These are phyloP conservation scores for Neurospora crassa DNA, from an alignment of 2,329 filamentous ascomycete genomes.

Conservation along the genomic window DNA sequence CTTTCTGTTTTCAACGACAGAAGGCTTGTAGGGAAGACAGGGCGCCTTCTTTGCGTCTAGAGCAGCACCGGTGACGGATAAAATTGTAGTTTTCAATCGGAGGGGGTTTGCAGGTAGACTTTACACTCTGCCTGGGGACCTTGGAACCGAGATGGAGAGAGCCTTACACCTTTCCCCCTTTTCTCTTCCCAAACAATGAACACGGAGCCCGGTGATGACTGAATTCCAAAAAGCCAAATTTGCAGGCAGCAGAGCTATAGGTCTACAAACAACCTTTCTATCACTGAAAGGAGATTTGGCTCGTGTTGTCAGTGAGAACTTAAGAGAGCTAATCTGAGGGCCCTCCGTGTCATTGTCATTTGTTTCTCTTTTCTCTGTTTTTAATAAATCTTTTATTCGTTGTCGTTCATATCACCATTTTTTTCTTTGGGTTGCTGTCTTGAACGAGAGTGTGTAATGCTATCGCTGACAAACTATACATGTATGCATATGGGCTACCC, in stretches of 20 bases:
- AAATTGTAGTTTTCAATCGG: slow-evolving; percentile 32
- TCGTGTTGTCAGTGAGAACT: slow-evolving; percentile 30
- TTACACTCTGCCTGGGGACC: neutral
- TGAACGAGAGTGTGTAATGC: neutral
- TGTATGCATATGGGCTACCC: neutral
- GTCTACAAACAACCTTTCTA: neutral
- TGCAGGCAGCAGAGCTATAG: slow-evolving; percentile 26
- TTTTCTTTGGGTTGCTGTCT: neutral
- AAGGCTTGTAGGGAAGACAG: neutral
- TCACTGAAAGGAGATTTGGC: neutral
- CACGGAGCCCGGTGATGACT: slow-evolving; percentile 27
- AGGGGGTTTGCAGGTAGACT: slow-evolving; percentile 13
- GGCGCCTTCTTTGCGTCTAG: slow-evolving; percentile 6
- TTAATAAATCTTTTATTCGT: neutral
- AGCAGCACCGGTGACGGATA: slow-evolving; percentile 19
- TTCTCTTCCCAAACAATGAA: slow-evolving; percentile 3
- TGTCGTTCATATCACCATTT: neutral
- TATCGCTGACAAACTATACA: neutral
- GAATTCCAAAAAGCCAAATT: slow-evolving; percentile 32
- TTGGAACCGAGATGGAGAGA: neutral
- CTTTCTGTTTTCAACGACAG: neutral
- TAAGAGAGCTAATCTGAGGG: slow-evolving; percentile 34
- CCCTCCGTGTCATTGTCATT: slow-evolving; percentile 6
- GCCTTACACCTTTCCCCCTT: neutral
- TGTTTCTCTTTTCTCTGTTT: neutral